These are phyloP conservation scores for Penicillium sclerotigenum DNA, from an alignment of 2,329 filamentous ascomycete species.

Conservation along the genomic window DNA sequence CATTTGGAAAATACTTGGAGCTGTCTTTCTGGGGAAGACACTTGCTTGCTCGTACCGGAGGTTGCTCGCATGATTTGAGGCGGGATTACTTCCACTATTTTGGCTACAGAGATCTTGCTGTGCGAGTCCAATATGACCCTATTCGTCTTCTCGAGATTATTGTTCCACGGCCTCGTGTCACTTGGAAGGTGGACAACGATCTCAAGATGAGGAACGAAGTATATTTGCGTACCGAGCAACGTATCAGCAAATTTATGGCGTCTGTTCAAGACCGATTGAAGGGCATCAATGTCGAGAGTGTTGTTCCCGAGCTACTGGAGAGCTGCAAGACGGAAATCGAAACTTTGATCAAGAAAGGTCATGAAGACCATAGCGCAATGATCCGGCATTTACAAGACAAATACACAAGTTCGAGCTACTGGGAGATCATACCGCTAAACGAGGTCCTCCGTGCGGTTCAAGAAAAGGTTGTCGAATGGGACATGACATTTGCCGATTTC, in stretches of 20 bases:
- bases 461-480: conserved; percentile 91
- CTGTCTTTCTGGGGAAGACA: conserved; percentile 92
- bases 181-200: conserved; percentile 97
- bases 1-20: conserved; percentile 97
- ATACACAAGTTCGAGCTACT: conserved; percentile 92
- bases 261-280: conserved; percentile 81
- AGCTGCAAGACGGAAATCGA: conserved; percentile 81
- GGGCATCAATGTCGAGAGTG: conserved; percentile 86
- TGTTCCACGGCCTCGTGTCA: conserved; percentile 83
- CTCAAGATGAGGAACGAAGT: conserved; percentile 89
- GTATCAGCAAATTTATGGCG: conserved; percentile 79
- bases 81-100: conserved; percentile 92
- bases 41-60: conserved; percentile 67
- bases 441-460: conserved; percentile 83
- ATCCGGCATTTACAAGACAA: conserved; percentile 78
- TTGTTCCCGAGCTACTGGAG: conserved; percentile 81
- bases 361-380: conserved; percentile 75
- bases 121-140: conserved; percentile 87
- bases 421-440: conserved; percentile 93
- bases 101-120: conserved; percentile 76
- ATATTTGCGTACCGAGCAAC: conserved; percentile 74
- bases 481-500: conserved; percentile 82
- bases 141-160: conserved; percentile 93
- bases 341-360: conserved; percentile 69
- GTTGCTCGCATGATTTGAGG: conserved; percentile 90